Base-by-base conservation (phyloP, 345 rosid species). In the Arabis hirsuta region DNA sequence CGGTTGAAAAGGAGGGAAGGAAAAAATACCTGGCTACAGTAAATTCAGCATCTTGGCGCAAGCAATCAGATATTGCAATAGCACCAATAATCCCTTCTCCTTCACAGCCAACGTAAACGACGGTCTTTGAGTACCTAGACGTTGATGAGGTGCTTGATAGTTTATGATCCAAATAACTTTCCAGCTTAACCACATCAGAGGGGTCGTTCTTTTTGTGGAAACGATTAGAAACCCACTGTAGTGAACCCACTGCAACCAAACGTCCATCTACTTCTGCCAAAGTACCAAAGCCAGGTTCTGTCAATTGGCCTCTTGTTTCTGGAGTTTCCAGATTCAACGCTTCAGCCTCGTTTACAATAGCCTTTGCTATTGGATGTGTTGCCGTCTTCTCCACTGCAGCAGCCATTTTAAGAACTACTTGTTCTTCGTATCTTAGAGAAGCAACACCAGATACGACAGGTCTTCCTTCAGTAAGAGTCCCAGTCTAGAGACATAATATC, bases 301-400 rank as follows among this genome's bases (percentile, higher is more conserved):
- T 82, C 73, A 95, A 55, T 55, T 91, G 97, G 51, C 99, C 97
- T 80, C 87, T 91, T 66, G 98, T 89, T 73, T 65, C 84, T 13
- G 89, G 90, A 78, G 87, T 82, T 54, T 81, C 69, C 76, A 88
- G 78, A 73, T 84, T 81, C 79, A 84, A 70, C 6, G 78, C 73
- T 63, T 84, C 91, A 29, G 97, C 97, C 73, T 85, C 78, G 32
- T 79, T 81, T 79, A 94, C 65, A 55, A 91, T 89, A 65, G 97
- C 97, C 69, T 79, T 85, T 48, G 98, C 98, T 73, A 94, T 88
- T 54, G 97, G 98, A 70, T 94, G 98, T 50, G 79, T 73, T 12
- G 93, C 93, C 73, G 96, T 91, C 81, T 80, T 89, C 84, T 94
- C 96, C n/a, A 94, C 96, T 12, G 98, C 98, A 44, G 94, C 92